These are phyloP conservation scores for Lactarius indigo DNA, from an alignment of 768 basidiomycete genomes.

Conservation along the genomic window DNA sequence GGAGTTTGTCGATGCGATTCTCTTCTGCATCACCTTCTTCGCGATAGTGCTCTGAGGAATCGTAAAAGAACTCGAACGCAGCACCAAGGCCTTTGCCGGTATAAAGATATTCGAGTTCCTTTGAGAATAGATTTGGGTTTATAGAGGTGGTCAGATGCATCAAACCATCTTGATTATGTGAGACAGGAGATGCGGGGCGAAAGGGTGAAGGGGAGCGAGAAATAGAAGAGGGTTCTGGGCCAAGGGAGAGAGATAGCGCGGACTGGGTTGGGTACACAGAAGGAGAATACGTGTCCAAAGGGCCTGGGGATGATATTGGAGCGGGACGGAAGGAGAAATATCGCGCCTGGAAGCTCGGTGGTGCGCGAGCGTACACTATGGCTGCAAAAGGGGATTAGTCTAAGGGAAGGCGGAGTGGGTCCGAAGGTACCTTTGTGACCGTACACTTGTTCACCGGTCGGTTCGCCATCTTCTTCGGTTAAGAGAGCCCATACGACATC, in stretches of 20 bases:
- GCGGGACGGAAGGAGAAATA: constrained; percentile 79
- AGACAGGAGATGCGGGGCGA: constrained; percentile 38
- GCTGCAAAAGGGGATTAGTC: constrained; percentile 43
- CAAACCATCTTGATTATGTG: constrained; percentile 40
- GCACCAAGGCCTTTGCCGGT: constrained; percentile 88
- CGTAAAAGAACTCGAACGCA: constrained; percentile 85
- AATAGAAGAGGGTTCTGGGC: constrained; percentile 39
- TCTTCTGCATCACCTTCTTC: constrained; percentile 48
- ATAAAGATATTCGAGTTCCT: constrained; percentile 93
- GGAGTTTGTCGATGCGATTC: constrained; percentile 74
- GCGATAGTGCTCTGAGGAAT: constrained; percentile 42
- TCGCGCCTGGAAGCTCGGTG: constrained; percentile 84
- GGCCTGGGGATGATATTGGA: constrained; percentile 47
- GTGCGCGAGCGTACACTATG: constrained; percentile 91
- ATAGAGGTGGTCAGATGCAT: constrained; percentile 64
- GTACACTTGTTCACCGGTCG: constrained; percentile 59
- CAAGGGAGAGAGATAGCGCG: constrained; percentile 53
- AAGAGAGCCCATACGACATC: constrained; percentile 91
- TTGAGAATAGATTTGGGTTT: constrained; percentile 78
- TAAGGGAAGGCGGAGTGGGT: background rate
- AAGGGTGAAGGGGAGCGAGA: constrained; percentile 45
- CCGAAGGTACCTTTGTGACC: constrained; percentile 83
- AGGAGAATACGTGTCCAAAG: constrained; percentile 36
- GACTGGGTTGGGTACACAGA: constrained; percentile 55
- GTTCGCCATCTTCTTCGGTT: constrained; percentile 44